Evolutionary conservation across 768 basidiomycete species (phyloP).

Genomic region (Trametes sanguinea): DNA sequence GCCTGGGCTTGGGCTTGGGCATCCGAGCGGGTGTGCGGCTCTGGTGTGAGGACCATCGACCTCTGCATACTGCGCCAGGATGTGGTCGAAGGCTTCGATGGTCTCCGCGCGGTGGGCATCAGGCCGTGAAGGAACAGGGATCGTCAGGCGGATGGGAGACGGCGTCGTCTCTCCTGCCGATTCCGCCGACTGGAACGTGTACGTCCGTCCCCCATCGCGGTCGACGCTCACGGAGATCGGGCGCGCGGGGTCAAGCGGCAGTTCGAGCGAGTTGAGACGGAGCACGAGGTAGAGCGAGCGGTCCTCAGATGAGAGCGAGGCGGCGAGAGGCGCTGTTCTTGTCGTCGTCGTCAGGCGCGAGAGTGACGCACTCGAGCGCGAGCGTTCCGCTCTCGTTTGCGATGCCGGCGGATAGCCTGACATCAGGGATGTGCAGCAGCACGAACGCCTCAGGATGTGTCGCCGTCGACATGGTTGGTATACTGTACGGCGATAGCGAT

Average conservation of each 20-base stretch:
- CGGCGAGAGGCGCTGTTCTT: conserved; percentile 24
- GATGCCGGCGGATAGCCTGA: conserved; percentile 41
- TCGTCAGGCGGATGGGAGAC: conserved; percentile 26
- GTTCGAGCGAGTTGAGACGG: conserved; percentile 54
- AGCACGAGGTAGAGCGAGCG: conserved; percentile 70
- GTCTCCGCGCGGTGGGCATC: conserved; percentile 51
- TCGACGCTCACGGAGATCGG: conserved; percentile 43
- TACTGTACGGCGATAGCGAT: not conserved
- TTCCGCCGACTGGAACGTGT: conserved; percentile 45
- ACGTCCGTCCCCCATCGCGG: conserved; percentile 40
- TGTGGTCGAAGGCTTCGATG: conserved; percentile 63
- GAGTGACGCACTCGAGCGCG: conserved; percentile 63
- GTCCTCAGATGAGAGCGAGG: conserved; percentile 31
- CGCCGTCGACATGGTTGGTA: not conserved
- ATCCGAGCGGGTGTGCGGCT: not conserved
- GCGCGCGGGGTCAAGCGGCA: conserved; percentile 59
- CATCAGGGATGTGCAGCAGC: conserved; percentile 53
- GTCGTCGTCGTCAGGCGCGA: conserved; percentile 32
- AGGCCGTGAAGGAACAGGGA: conserved; percentile 30
- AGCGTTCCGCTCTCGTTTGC: conserved; percentile 44
- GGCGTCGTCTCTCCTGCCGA: conserved; percentile 20
- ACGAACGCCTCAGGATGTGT: conserved; percentile 45
- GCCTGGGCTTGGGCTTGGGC: not conserved
- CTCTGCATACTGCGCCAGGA: conserved; percentile 66
- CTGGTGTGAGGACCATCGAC: conserved; percentile 33